These are phyloP conservation scores for Hypoxylon sp. DNA, from an alignment of 2,329 filamentous ascomycete genomes.

Conservation along the genomic window DNA sequence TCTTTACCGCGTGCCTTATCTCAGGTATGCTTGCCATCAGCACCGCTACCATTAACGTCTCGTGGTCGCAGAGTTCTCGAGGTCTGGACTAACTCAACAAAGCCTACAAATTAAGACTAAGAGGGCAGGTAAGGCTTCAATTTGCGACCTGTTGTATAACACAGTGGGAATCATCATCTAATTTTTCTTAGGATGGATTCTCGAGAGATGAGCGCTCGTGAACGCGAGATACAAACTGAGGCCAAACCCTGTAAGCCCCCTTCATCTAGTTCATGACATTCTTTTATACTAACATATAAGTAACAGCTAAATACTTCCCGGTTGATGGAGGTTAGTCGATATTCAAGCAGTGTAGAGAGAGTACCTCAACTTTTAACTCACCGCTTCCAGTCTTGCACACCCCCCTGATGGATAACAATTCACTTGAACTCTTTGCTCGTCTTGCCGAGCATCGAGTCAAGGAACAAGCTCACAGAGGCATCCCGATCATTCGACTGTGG, in stretches of 20 bases:
- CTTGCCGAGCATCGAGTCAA: constrained; percentile 7
- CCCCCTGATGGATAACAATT: neutral
- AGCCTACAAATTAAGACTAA: neutral
- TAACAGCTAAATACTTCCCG: constrained; percentile 30
- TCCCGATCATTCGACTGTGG: constrained; percentile 15
- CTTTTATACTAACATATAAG: constrained; percentile 11
- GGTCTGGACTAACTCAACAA: constrained; percentile 1
- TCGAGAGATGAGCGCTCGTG: neutral
- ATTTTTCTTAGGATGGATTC: neutral
- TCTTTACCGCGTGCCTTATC: neutral
- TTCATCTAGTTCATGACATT: neutral
- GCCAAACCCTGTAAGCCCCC: constrained; percentile 18
- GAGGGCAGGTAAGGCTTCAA: no score
- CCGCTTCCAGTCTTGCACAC: neutral
- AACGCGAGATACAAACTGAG: neutral
- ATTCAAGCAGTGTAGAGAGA: neutral
- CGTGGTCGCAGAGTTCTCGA: neutral
- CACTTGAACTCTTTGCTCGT: neutral
- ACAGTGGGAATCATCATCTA: neutral
- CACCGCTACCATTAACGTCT: neutral
- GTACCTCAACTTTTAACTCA: neutral
- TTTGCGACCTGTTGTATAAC: neutral
- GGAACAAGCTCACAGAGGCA: neutral
- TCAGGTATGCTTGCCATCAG: neutral
- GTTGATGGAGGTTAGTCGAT: constrained; percentile 3